These are phyloP conservation scores for Beauveria sp. DNA, from an alignment of 2,329 filamentous ascomycete genomes.

Conservation along the genomic window DNA sequence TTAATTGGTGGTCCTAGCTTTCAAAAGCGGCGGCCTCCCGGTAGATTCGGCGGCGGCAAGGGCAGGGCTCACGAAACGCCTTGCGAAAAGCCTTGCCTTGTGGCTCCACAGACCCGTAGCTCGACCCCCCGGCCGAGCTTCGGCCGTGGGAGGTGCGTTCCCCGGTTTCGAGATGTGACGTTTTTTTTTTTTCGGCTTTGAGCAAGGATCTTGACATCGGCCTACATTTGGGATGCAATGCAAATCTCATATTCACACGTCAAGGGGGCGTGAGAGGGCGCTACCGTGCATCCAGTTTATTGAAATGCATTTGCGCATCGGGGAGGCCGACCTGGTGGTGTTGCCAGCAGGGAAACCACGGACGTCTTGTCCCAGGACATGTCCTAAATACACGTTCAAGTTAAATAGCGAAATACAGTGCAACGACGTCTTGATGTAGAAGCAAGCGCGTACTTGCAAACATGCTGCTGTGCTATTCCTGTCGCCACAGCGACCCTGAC, in stretches of 20 bases:
- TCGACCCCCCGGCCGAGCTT: background rate
- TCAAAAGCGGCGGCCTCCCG: background rate
- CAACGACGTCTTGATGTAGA: background rate
- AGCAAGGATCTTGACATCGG: background rate
- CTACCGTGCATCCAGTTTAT: background rate
- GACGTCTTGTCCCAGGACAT: background rate
- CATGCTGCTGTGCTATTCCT: background rate
- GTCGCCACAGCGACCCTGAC: background rate
- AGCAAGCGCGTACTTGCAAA: background rate
- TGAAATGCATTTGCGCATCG: background rate
- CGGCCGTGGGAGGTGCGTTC: background rate
- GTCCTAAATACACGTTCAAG: background rate
- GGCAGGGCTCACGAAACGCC: slow-evolving; percentile 1
- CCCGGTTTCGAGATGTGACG: background rate
- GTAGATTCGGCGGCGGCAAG: background rate
- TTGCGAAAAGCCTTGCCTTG: slow-evolving; percentile 8
- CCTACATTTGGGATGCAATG: background rate
- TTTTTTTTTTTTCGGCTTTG: background rate
- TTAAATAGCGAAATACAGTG: background rate
- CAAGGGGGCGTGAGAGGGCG: background rate
- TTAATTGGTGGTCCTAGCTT: background rate
- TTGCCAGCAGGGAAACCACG: background rate
- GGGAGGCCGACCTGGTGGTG: background rate
- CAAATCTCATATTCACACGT: background rate
- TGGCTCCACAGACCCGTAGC: background rate